Evolutionary conservation across 768 basidiomycete species (phyloP), one percentile per base, ranked within the genome.

Genomic region (Macrolepiota albuminosa): DNA sequence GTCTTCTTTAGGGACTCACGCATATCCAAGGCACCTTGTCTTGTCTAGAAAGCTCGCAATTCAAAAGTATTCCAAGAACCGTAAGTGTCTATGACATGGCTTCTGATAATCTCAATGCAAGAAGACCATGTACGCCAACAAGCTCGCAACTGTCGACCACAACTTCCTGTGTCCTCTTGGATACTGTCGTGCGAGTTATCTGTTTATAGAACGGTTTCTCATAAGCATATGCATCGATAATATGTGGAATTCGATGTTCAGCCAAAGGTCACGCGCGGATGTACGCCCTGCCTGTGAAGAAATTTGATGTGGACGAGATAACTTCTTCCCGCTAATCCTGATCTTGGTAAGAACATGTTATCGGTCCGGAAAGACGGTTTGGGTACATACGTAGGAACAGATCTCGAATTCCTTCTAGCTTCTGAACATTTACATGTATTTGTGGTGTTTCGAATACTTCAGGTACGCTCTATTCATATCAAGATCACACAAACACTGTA

Each of bases 361-460:
- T 95, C 69, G 93, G 92, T 50, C 93, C 93, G 52, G 93, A 95
- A 69, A 93, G 95, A 77, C 93, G 93, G 37, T 95, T 95, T 70
- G 94, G 21, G 21, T 21, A 21, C 21, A 21, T 21, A 21, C 21
- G 29, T 42, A 18, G 16, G 57, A 36, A 21, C 13, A 9, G 45
- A 7, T 26, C 53, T 18, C 62, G 37, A 13, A 49, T 10, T 6
- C 64, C 48, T 11, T 42, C 29, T 64, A 88, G 85, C 78, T 90
- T 34, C 87, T 87, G 6, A 88, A 88, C 9, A 88, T 86, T 86
- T 48, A 89, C 88, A 40, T 89, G 87, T 68, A 92, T 94, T 54
- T 95, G 93, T 67, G 93, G 93, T 69, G 93, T 95, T 74, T 95
- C 92, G 6, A 93, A 95, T 76, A 95, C 93, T 33, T 92, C 93